Base-by-base conservation (phyloP, 1,139 yeast species). In the Blastobotrys persicus region DNA sequence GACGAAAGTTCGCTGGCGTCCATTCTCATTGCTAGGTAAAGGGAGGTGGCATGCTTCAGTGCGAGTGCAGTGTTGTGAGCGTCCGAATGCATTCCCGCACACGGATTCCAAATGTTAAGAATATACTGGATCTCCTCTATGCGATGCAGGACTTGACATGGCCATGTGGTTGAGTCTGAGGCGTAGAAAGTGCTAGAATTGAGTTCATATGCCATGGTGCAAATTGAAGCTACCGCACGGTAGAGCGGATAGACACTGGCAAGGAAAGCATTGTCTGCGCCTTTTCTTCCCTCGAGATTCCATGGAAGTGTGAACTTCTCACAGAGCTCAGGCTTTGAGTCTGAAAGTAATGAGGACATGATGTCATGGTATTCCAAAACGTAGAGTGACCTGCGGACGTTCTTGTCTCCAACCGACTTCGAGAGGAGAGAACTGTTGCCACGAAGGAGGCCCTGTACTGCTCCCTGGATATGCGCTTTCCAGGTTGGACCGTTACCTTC, bases 401-500 rank as follows among this genome's bases (percentile, higher is more conserved):
- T 31, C 17, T 17, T 31, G 19, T 43, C 44, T 12, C 32, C 46
- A 23, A 12, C 34, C 17, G 46, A 33, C 19, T 19, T 19, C 6
- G 38, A 9, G 19, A 45, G 14, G 2, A 49, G 4, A 2, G 44
- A 17, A 5, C 28, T 33, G 12, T 43, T 43, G 32, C 49, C 44
- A 13, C 46, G 42, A 4, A 45, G 41, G 16, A 54, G 50, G 6
- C 54, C 55, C 37, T 51, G 35, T 2, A 50, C 48, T 9, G 58
- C 59, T 5, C 59, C 59, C 6, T 46, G 31, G 23, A 56, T 47
- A 45, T 56, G 59, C 37, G 51, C 49, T 18, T 50, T 31, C 59
- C 59, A 56, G 19, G 45, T 49, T 28, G 46, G 47, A 31, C 34
- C 49, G 32, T 54, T 55, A 9, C 55, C 51, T 23, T 52, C 56